Percentiles rank a stretch among this genome's conserved stretches.
Conservation (phyloP, 176 grass and related monocot genomes). For the Chrysopogon serrulatus region DNA sequence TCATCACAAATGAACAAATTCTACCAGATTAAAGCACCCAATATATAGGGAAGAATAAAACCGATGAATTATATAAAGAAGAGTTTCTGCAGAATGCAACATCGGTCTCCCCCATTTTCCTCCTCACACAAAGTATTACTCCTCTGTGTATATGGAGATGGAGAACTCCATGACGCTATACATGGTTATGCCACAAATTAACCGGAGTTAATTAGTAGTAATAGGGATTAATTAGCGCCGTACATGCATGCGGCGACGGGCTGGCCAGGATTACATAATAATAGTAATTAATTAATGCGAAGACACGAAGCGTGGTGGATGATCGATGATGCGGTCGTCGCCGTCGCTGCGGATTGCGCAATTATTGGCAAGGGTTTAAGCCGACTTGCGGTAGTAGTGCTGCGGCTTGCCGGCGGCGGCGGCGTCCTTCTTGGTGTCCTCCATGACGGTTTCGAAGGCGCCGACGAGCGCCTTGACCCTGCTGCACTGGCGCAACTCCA, state of each 20-base stretch:
- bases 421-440: not conserved
- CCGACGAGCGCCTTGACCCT: constrained; percentile 69
- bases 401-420: not conserved
- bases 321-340: not conserved
- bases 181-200: too few relatives aligned
- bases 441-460: constrained; percentile 81
- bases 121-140: not conserved
- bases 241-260: not conserved
- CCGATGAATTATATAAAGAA: not conserved
- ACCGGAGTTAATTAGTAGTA: not conserved
- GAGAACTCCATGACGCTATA: not conserved
- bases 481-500: constrained; percentile 56
- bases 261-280: not conserved
- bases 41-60: too few relatives aligned
- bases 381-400: not conserved
- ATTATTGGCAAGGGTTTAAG: too few relatives aligned
- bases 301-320: not conserved
- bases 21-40: too few relatives aligned
- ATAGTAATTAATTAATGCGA: not conserved
- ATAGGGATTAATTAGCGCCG: not conserved
- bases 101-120: not conserved
- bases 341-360: not conserved
- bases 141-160: not conserved
- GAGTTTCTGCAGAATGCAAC: not conserved
- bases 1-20: too few relatives aligned